Base-by-base conservation (phyloP, 2,329 filamentous ascomycete genomes). In the Fusarium acutatum region DNA sequence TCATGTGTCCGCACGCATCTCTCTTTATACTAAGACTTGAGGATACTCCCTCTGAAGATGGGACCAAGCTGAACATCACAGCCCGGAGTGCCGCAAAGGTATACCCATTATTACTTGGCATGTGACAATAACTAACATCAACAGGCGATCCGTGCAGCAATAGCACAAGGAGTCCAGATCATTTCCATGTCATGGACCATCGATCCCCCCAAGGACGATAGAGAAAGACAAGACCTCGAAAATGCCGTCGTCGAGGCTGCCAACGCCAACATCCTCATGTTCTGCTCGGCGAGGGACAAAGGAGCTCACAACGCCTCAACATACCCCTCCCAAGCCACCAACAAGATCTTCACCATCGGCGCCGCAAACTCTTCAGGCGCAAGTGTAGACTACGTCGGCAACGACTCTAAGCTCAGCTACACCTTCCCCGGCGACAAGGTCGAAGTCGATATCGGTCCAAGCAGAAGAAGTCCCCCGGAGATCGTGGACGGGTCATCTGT, bases 121-220 rank as follows among this genome's bases (percentile, higher is more conserved):
- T n/a, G n/a, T n/a, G n/a, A n/a, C n/a, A n/a, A n/a, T 30, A 7
- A 30, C 22, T 26, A 22, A 53, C 40, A 6, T 6, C 28, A 10
- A 7, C 18, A 82, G 78, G 82, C 82, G 8, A 77, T 83, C 13
- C 59, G 62, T 26, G 79, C 73, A 30, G 81, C 81, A 3, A 69
- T 80, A 4, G 58, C 68, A 22, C 74, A 77, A 32, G 67, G 75
- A 7, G 81, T 83, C 0, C 72, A 82, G 43, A 80, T 82, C 41
- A 83, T 84, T 50, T 82, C 79, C 52, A 83, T 83, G 79, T 81
- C 79, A 4, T 83, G 81, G 82, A 82, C 80, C 3, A 79, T 83
- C n/a, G 68, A 74, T 6, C 49, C 50, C 7, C 43, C 59, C 0
- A 46, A 67, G 7, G 26, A 64, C 17, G 50, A 64, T 7, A 37